These are phyloP conservation scores for Ambispora gerdemannii DNA, from an alignment of 192 early-diverging fungal genomes.

Conservation along the genomic window DNA sequence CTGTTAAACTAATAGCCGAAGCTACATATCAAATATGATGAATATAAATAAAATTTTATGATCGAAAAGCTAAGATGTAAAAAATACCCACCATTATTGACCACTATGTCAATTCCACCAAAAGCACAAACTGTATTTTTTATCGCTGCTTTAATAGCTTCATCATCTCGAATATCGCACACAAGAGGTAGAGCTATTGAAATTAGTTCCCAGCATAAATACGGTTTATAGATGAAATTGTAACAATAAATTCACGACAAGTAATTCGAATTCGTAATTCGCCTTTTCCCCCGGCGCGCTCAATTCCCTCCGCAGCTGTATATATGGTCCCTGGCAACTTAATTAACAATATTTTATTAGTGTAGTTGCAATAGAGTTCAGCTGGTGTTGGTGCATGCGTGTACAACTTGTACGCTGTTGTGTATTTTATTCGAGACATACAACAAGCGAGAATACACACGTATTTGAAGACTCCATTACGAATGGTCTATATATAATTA, in stretches of 20 bases:
- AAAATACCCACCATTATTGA: conserved; percentile 56
- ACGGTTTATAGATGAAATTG: too few relatives aligned
- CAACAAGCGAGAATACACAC: too few relatives aligned
- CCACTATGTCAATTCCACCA: conserved; percentile 78
- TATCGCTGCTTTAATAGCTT: conserved; percentile 66
- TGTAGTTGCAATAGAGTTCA: neutral
- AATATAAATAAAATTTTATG: neutral
- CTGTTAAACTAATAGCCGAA: conserved; percentile 67
- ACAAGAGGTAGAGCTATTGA: conserved; percentile 63
- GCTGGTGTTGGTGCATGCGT: too few relatives aligned
- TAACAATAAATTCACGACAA: neutral
- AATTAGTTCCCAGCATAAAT: too few relatives aligned
- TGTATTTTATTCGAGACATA: too few relatives aligned
- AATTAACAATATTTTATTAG: neutral
- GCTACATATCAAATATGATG: too few relatives aligned
- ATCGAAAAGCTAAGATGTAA: neutral
- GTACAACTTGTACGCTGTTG: too few relatives aligned
- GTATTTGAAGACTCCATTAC: neutral
- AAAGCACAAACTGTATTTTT: conserved; percentile 62
- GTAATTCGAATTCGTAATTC: neutral
- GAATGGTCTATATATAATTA: neutral
- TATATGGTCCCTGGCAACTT: conserved; percentile 83
- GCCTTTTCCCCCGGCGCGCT: conserved; percentile 65
- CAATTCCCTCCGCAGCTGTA: conserved; percentile 71
- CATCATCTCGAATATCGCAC: conserved; percentile 83